phyloP scores from a whole-genome alignment of 192 early-diverging fungal species.

The Rhizophagus prolifer region DNA sequence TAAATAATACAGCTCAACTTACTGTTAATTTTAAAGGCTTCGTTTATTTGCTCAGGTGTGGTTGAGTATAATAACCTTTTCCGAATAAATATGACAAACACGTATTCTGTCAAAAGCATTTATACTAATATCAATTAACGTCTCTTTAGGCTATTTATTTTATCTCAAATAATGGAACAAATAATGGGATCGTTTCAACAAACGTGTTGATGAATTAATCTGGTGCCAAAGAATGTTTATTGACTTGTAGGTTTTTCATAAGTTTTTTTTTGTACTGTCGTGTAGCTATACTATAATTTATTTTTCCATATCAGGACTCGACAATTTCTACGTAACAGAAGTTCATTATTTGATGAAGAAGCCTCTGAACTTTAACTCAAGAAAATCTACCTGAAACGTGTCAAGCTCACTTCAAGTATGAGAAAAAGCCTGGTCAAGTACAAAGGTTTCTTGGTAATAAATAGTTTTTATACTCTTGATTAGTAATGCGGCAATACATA shows the following conservation, averaged over 20 bases:
- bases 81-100: background rate
- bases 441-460: too few relatives aligned
- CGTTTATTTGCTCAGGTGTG: too few relatives aligned
- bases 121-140: background rate
- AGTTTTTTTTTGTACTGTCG: background rate
- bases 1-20: too few relatives aligned
- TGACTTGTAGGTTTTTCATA: slow-evolving; percentile 23
- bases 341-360: slow-evolving; percentile 21
- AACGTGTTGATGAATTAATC: slow-evolving; percentile 17
- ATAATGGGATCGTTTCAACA: too few relatives aligned
- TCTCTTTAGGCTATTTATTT: background rate
- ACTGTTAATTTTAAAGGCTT: too few relatives aligned
- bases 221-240: slow-evolving; percentile 25
- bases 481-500: too few relatives aligned
- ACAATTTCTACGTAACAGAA: slow-evolving; percentile 21
- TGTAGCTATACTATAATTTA: slow-evolving; percentile 27
- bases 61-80: background rate
- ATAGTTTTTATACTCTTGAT: too few relatives aligned
- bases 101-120: background rate
- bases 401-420: too few relatives aligned
- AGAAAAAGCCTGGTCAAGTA: too few relatives aligned
- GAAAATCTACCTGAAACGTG: too few relatives aligned
- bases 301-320: slow-evolving; percentile 15
- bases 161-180: too few relatives aligned
- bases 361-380: slow-evolving; percentile 12